Evolutionary conservation across 371 early-diverging fungal genomes (phyloP), one percentile per base, ranked within the genome.

Genomic region (Vairimorpha ceranae): DNA sequence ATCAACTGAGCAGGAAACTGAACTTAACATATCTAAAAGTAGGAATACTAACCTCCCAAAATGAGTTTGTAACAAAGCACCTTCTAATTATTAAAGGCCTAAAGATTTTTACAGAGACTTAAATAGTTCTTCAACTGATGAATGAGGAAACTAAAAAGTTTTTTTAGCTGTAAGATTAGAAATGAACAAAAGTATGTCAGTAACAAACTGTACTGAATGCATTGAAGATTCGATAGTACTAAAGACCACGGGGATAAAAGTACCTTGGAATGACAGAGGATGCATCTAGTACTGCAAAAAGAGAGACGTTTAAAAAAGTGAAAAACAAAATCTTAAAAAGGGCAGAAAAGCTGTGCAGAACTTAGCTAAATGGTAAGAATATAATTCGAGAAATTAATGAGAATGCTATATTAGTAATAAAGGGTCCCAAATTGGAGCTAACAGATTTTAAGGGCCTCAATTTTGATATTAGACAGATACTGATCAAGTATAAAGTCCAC

Each of bases 1-100:
- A 70, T n/a, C 70, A 7, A 10, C 15, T 70, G 25, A 70, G 70
- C 27, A 41, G 61, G 35, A 43, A 25, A 35, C 35, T 70, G 12
- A 70, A 70, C 33, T 19, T 14, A 21, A 36, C 7, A 15, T 70
- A 59, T 32, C 59, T 29, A 33, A 59, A 59, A 59, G 59, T 59
- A 33, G 59, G 33, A 59, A 33, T 52, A 41, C 41, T 10, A 15
- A 51, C 51, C n/a, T 15, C 6, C 8, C 12, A 51, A 15, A 51
- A 21, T 15, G 4, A 6, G 14, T 51, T n/a, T 51, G 8, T 51
- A 51, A 51, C 51, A 19, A 51, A 51, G 4, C 6, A 51, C n/a
- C 51, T 51, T 51, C 41, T 41, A 41, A 10, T 51, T 51, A 15
- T 51, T 51, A n/a, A 15, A 10, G 6, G n/a, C 23, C 21, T 51